phyloP scores from a whole-genome alignment of 257 asterid genomes.

The Haberlea rhodopensis region DNA sequence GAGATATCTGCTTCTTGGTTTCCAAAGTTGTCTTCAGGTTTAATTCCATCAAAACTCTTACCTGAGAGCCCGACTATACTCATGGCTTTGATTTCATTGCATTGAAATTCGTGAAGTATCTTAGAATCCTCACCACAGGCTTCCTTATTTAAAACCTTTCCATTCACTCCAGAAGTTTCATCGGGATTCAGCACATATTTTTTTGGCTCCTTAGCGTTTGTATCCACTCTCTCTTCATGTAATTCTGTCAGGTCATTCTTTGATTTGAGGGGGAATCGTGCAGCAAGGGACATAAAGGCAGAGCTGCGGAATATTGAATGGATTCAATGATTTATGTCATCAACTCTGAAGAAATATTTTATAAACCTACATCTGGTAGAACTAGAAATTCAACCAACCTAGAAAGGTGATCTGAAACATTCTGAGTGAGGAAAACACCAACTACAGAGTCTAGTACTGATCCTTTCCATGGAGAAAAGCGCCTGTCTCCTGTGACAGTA shows the following conservation, averaged over 20 bases:
- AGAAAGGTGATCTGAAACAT: slow-evolving; percentile 58
- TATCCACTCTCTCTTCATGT: slow-evolving; percentile 27
- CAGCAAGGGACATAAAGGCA: slow-evolving; percentile 55
- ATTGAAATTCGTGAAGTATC: slow-evolving; percentile 23
- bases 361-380: background rate
- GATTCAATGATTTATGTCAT: slow-evolving; percentile 4
- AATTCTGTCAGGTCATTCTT: slow-evolving; percentile 15
- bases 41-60: slow-evolving; percentile 25
- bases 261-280: slow-evolving; percentile 42
- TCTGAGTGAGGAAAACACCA: slow-evolving; percentile 69
- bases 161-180: slow-evolving; percentile 36
- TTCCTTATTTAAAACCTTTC: slow-evolving; percentile 22
- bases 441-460: slow-evolving; percentile 52
- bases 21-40: slow-evolving; percentile 19
- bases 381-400: slow-evolving; percentile 35
- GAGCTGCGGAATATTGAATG: slow-evolving; percentile 36
- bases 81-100: slow-evolving; percentile 23
- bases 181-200: slow-evolving; percentile 30
- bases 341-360: slow-evolving; percentile 1
- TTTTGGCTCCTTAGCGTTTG: slow-evolving; percentile 27
- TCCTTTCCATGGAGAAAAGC: slow-evolving; percentile 60
- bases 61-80: slow-evolving; percentile 21
- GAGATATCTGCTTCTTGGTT: slow-evolving; percentile 25
- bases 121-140: slow-evolving; percentile 24
- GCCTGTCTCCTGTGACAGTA: slow-evolving; percentile 48